These are phyloP conservation scores for Kandelia obovata DNA, from an alignment of 345 rosid species.

Conservation along the genomic window DNA sequence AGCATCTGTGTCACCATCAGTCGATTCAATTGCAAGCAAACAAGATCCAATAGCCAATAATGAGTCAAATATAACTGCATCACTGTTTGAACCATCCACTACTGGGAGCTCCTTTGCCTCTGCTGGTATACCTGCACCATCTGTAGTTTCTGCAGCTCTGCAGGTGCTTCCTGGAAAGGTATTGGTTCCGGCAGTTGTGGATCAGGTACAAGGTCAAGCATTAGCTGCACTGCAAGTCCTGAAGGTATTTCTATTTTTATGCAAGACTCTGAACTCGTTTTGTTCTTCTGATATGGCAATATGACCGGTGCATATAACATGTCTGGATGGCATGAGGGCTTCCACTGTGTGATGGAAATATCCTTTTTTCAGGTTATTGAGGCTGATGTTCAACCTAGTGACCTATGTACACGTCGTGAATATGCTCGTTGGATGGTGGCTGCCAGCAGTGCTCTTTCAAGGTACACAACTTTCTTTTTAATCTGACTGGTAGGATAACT, in stretches of 20 bases:
- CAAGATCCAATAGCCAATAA: slow-evolving; percentile 26
- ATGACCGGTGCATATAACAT: not conserved
- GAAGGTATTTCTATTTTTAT: slow-evolving; percentile 49
- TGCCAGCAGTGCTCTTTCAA: slow-evolving; percentile 75
- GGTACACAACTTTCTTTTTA: slow-evolving; percentile 43
- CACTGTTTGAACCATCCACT: slow-evolving; percentile 33
- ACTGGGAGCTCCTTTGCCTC: slow-evolving; percentile 40
- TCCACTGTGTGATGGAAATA: slow-evolving; percentile 13
- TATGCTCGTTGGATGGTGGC: slow-evolving; percentile 93
- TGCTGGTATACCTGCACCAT: slow-evolving; percentile 90
- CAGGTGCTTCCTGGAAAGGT: slow-evolving; percentile 70
- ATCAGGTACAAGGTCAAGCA: slow-evolving; percentile 92
- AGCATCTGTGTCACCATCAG: slow-evolving; percentile 34
- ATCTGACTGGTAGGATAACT: slow-evolving; percentile 11
- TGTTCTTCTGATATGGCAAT: not conserved
- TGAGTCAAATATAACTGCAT: slow-evolving; percentile 28
- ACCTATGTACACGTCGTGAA: slow-evolving; percentile 84
- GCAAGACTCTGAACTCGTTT: not conserved
- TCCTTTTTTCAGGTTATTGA: slow-evolving; percentile 67
- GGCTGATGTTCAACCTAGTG: slow-evolving; percentile 63
- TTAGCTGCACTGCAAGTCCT: slow-evolving; percentile 75
- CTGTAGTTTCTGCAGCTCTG: slow-evolving; percentile 55
- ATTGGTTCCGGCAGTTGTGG: slow-evolving; percentile 71
- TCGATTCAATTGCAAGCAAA: slow-evolving; percentile 32
- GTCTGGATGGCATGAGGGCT: not conserved